Conservation (phyloP, 805 yeast genomes). For the Candida arabinofermentans region DNA sequence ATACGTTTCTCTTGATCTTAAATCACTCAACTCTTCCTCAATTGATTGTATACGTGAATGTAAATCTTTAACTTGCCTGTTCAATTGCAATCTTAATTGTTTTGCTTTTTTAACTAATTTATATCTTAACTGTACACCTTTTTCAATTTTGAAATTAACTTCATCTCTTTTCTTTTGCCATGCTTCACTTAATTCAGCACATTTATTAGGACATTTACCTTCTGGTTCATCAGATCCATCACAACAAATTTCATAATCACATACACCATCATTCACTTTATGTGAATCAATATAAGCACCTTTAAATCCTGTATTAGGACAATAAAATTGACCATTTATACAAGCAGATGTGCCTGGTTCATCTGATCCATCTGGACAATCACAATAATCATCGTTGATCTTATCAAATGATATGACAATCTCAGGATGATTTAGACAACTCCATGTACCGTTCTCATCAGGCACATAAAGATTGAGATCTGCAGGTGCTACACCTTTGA, state of each 20-base stretch:
- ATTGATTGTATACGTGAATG: conserved; percentile 3
- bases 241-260: conserved; percentile 87
- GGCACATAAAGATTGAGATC: conserved; percentile 46
- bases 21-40: conserved; percentile 5
- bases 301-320: conserved; percentile 69
- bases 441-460: conserved; percentile 52
- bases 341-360: conserved; percentile 96
- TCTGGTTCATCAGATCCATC: conserved; percentile 85
- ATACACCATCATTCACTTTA: conserved; percentile 82
- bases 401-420: conserved; percentile 54
- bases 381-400: conserved; percentile 88
- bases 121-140: conserved; percentile 35
- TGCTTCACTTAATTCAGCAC: conserved; percentile 45
- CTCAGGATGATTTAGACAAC: conserved; percentile 66
- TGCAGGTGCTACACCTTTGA: conserved; percentile 37
- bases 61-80: not conserved
- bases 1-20: not conserved
- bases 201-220: conserved; percentile 52
- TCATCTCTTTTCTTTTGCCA: conserved; percentile 23
- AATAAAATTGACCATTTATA: conserved; percentile 51
- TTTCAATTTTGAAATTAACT: conserved; percentile 17
- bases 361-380: conserved; percentile 97
- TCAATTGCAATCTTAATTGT: conserved; percentile 2
- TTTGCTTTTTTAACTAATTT: conserved; percentile 29
- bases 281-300: conserved; percentile 60